These are phyloP conservation scores for Pugionium dolabratum DNA, from an alignment of 345 rosid species.

Conservation along the genomic window DNA sequence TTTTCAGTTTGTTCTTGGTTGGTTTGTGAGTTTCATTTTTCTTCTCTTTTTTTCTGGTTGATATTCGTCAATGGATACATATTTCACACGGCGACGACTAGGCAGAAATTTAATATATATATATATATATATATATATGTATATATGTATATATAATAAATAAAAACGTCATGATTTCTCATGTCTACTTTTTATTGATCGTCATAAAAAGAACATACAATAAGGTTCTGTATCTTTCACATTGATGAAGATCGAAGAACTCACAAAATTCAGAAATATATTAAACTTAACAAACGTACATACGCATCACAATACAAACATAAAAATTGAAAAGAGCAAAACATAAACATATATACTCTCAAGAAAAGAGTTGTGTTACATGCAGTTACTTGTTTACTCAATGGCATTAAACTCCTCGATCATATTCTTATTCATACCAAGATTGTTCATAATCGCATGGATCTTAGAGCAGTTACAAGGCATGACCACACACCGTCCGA, in stretches of 20 bases:
- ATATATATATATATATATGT: too few relatives aligned
- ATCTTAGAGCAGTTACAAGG: constrained; percentile 66
- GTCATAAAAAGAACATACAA: constrained; percentile 4
- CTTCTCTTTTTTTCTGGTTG: too few relatives aligned
- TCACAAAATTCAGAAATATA: constrained; percentile 16
- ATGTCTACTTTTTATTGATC: constrained; percentile 12
- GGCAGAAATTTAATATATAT: too few relatives aligned
- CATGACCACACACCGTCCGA: constrained; percentile 39
- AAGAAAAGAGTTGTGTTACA: constrained; percentile 3
- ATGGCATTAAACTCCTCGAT: constrained; percentile 48
- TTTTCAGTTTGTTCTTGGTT: too few relatives aligned
- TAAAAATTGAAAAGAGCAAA: constrained; percentile 6
- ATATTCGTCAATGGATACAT: too few relatives aligned
- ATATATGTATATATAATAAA: neutral
- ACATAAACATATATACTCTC: constrained; percentile 17
- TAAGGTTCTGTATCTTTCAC: constrained; percentile 10
- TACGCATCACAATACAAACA: constrained; percentile 14
- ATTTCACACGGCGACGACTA: too few relatives aligned
- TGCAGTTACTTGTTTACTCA: constrained; percentile 18
- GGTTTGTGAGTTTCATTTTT: too few relatives aligned
- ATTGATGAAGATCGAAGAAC: constrained; percentile 18
- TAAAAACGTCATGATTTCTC: neutral
- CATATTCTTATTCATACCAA: constrained; percentile 52
- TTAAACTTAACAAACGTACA: constrained; percentile 9
- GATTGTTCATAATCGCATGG: constrained; percentile 45